Percentiles rank a stretch among this genome's conserved stretches.
These are phyloP conservation scores for Aspergillus diversus DNA, from an alignment of 495 filamentous ascomycete species.

Conservation along the genomic window DNA sequence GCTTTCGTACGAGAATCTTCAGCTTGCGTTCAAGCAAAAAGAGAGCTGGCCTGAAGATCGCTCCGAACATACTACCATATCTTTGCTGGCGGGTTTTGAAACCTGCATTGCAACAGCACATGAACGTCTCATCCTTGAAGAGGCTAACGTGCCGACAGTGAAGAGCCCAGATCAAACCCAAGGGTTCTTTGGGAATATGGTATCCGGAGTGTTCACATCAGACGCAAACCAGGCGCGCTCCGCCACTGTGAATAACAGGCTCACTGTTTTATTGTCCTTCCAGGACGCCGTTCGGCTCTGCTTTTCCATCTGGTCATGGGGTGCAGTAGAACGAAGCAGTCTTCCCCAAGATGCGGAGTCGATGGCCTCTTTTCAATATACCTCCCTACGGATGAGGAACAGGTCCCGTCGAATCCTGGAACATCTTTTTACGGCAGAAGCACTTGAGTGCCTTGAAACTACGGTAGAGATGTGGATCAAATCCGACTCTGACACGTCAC, in stretches of 20 bases:
- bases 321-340: constrained; percentile 61
- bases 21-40: constrained; percentile 46
- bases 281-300: constrained; percentile 92
- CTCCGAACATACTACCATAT: constrained; percentile 59
- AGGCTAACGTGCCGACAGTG: constrained; percentile 63
- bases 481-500: constrained; percentile 41
- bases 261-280: constrained; percentile 94
- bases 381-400: constrained; percentile 85
- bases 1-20: constrained; percentile 67
- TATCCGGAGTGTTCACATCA: constrained; percentile 84
- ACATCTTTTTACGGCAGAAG: constrained; percentile 89
- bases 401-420: constrained; percentile 85
- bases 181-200: constrained; percentile 96
- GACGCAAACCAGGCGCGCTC: constrained; percentile 76
- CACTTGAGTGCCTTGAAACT: constrained; percentile 93
- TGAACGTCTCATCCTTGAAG: constrained; percentile 77
- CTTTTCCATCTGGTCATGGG: constrained; percentile 96
- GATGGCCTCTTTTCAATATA: constrained; percentile 84
- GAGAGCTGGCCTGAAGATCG: constrained; percentile 49
- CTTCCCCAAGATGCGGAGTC: constrained; percentile 66
- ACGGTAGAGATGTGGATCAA: constrained; percentile 79
- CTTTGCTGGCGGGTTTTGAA: constrained; percentile 85
- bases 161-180: constrained; percentile 86
- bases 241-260: constrained; percentile 84
- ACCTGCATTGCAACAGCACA: constrained; percentile 86